A percentile compares a stretch with the other conserved stretches of the same genome.
phyloP scores from a whole-genome alignment of 805 yeast species.

The Ogataea minuta region DNA sequence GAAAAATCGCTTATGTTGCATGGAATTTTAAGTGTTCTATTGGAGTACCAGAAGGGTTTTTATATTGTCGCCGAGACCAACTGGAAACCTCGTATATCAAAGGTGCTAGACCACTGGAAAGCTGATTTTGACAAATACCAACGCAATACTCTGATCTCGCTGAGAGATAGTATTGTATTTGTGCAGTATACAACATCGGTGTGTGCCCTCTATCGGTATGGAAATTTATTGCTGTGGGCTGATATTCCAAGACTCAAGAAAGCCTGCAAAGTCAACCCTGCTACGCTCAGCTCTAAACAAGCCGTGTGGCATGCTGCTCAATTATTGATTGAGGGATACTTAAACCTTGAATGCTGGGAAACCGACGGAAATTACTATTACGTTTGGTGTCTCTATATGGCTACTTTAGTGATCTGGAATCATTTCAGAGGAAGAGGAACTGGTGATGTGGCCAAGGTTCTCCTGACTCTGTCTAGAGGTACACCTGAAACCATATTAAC shows the following conservation, averaged over 20 bases:
- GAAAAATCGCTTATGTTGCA: slow-evolving; percentile 13
- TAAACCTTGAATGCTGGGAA: slow-evolving; percentile 18
- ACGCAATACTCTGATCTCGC: neutral
- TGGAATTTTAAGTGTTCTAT: slow-evolving; percentile 16
- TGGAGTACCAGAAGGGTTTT: slow-evolving; percentile 12
- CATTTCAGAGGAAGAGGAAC: slow-evolving; percentile 7
- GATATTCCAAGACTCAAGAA: slow-evolving; percentile 3
- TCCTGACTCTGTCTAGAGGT: slow-evolving; percentile 9
- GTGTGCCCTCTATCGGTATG: slow-evolving; percentile 13
- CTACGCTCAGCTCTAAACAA: slow-evolving; percentile 3
- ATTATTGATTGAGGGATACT: slow-evolving; percentile 15
- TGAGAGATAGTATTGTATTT: neutral
- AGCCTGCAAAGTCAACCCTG: slow-evolving; percentile 1
- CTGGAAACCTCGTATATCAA: slow-evolving; percentile 14
- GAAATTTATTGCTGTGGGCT: slow-evolving; percentile 9
- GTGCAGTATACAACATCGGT: slow-evolving; percentile 8
- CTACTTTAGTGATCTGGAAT: slow-evolving; percentile 12
- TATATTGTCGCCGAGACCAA: slow-evolving; percentile 5
- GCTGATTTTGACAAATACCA: slow-evolving; percentile 11
- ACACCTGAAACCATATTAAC: slow-evolving; percentile 5
- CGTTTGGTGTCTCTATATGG: slow-evolving; percentile 18
- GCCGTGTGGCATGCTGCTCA: slow-evolving; percentile 18
- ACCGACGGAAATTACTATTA: slow-evolving; percentile 18
- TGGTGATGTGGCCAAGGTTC: slow-evolving; percentile 8
- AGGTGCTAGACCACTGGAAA: slow-evolving; percentile 17